phyloP scores from a whole-genome alignment of 257 asterid species.

The Petrea volubilis region DNA sequence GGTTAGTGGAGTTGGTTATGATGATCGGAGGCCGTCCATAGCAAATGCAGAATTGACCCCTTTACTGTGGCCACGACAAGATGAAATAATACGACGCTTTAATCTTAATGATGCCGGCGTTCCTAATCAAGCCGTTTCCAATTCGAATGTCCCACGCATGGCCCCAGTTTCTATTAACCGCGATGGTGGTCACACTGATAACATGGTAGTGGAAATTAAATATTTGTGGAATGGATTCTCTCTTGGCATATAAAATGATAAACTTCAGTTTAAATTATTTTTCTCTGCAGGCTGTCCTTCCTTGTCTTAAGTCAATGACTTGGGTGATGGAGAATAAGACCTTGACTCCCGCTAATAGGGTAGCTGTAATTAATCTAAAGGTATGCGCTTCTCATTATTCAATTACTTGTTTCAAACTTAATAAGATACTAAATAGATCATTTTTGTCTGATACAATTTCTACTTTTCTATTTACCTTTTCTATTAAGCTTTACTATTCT shows the following conservation, averaged over 20 bases:
- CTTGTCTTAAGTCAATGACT: conserved; percentile 92
- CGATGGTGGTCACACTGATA: conserved; percentile 51
- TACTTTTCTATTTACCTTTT: background rate
- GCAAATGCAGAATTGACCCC: conserved; percentile 58
- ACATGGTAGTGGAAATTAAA: conserved; percentile 50
- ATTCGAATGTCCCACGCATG: conserved; percentile 47
- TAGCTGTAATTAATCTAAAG: conserved; percentile 88
- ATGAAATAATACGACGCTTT: conserved; percentile 52
- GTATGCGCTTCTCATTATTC: conserved; percentile 40
- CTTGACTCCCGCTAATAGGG: conserved; percentile 60
- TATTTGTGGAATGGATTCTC: conserved; percentile 19
- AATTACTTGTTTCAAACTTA: conserved; percentile 5
- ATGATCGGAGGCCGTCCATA: conserved; percentile 47
- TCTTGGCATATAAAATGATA: conserved; percentile 4
- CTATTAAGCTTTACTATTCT: background rate
- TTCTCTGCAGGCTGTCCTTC: conserved; percentile 59
- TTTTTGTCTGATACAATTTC: background rate
- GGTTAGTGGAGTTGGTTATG: conserved; percentile 51
- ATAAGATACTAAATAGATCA: background rate
- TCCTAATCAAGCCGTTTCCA: conserved; percentile 44
- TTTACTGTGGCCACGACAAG: conserved; percentile 77
- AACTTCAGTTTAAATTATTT: conserved; percentile 13
- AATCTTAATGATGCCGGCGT: conserved; percentile 64
- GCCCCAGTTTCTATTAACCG: conserved; percentile 63
- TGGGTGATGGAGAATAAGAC: conserved; percentile 92